Conservation (phyloP, 805 yeast genomes). For the Cyberlindnera suaveolens region DNA sequence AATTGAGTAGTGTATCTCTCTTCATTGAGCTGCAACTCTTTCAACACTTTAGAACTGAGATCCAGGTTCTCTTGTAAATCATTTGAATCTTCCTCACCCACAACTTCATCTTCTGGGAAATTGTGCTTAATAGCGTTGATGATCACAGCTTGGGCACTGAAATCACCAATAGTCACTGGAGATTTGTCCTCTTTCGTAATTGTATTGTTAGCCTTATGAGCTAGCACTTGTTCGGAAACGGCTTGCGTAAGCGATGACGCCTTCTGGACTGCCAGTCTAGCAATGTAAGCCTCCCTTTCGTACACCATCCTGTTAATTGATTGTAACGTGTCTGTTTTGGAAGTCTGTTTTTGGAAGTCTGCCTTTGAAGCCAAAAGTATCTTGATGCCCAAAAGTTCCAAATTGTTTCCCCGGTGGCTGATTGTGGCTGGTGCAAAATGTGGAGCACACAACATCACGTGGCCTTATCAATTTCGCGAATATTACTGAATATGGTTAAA, state of each 20-base stretch:
- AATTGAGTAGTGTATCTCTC: constrained; percentile 29
- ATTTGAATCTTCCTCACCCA: constrained; percentile 90
- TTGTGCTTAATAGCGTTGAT: constrained; percentile 73
- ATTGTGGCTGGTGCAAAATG: constrained; percentile 6
- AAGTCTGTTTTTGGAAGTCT: no score
- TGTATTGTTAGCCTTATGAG: constrained; percentile 42
- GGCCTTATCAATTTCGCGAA: no score
- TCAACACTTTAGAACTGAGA: constrained; percentile 50
- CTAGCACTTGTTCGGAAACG: constrained; percentile 50
- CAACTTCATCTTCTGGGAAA: constrained; percentile 81
- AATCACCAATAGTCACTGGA: constrained; percentile 96
- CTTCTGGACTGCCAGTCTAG: constrained; percentile 83
- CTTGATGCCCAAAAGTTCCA: no score
- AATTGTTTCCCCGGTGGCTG: not conserved
- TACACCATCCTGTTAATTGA: constrained; percentile 29
- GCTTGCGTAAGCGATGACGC: constrained; percentile 73
- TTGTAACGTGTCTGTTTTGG: not conserved
- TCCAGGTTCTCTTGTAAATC: constrained; percentile 47
- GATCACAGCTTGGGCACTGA: constrained; percentile 90
- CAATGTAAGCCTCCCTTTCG: constrained; percentile 66
- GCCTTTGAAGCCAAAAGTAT: no score
- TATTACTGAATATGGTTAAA: no score
- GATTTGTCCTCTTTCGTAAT: constrained; percentile 82
- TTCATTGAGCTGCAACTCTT: constrained; percentile 52
- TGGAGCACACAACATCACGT: not conserved